Percentiles rank a stretch among this genome's conserved stretches.
Evolutionary conservation across 1,139 yeast genomes (phyloP).

Genomic region (Candida glucosophila): DNA sequence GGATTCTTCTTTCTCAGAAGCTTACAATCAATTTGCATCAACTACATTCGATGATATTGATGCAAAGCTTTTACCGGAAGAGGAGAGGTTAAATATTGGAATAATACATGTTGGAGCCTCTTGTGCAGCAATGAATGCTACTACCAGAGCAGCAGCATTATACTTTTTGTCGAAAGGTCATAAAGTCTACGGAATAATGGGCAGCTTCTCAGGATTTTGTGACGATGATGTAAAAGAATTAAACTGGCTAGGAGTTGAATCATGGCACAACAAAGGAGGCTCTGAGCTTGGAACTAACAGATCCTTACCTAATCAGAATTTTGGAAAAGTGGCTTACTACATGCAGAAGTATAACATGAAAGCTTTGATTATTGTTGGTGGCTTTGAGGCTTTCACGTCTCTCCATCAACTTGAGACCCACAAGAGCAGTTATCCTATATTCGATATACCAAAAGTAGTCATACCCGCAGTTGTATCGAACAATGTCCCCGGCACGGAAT

Average conservation of each 20-base stretch:
- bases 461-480: conserved; percentile 96
- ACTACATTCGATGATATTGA: conserved; percentile 67
- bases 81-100: conserved; percentile 59
- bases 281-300: conserved; percentile 94
- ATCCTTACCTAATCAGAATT: conserved; percentile 70
- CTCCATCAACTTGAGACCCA: conserved; percentile 72
- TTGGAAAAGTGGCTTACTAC: conserved; percentile 84
- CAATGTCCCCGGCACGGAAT: conserved; percentile 96
- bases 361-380: conserved; percentile 87
- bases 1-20: conserved; percentile 81
- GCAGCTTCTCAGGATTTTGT: conserved; percentile 88
- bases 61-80: conserved; percentile 39
- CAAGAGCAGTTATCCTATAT: conserved; percentile 70
- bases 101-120: conserved; percentile 94
- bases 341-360: conserved; percentile 79
- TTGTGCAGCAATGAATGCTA: conserved; percentile 92
- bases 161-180: conserved; percentile 91
- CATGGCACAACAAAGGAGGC: conserved; percentile 90
- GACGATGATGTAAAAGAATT: conserved; percentile 73
- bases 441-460: conserved; percentile 88
- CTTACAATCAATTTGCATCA: conserved; percentile 60
- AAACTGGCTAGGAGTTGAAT: conserved; percentile 79
- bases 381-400: conserved; percentile 87
- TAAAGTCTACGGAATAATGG: conserved; percentile 75
- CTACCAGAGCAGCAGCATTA: conserved; percentile 83